Base-by-base conservation (phyloP, 2,329 filamentous ascomycete species). In the Neophaeococcomyces mojaviensis region DNA sequence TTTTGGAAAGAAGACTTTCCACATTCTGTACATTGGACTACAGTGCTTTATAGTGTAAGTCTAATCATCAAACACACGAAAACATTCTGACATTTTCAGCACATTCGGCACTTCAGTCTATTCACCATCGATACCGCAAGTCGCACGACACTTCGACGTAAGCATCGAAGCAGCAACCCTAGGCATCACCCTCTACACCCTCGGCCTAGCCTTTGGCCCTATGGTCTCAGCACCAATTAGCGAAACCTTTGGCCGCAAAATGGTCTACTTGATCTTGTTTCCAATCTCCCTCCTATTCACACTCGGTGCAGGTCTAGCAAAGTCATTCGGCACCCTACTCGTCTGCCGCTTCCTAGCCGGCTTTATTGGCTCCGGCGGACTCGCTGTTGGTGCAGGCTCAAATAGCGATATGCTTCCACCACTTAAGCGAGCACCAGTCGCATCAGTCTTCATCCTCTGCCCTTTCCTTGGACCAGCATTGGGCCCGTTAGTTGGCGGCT, bases 271-370 rank as follows among this genome's bases (percentile, higher is more conserved):
- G 53, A 81, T 84, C 62, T 79, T 78, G 39, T 72, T 85, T 47
- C 79, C 75, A 4, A 73, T 78, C 39, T 84, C 79, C 6, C 77
- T 78, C 3, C 75, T 73, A 4, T 69, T 72, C 49, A 64, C 63
- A 0, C 49, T 70, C 0, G 68, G 68, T 2, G 59, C 65, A 8
- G 68, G 68, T 0, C 63, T 70, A 20, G 62, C 64, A 49, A 81
- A 85, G 57, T 82, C 82, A 50, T 72, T 88, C 37, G 80, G 82
- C 57, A 81, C 82, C 0, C 68, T 90, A 16, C 68, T 86, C 19
- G 74, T 88, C 47, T 81, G 79, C 58, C 79, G 86, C 12, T 86
- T 90, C 67, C 85, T 88, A 56, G 85, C 86, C 39, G 83, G 85
- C 0, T 61, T 83, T 60, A 84, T 84, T 52, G 84, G 82, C 22